Evolutionary conservation across 1,284 basidiomycete genomes (phyloP), one percentile per base, ranked within the genome.

Genomic region (Cryptococcus sp.): DNA sequence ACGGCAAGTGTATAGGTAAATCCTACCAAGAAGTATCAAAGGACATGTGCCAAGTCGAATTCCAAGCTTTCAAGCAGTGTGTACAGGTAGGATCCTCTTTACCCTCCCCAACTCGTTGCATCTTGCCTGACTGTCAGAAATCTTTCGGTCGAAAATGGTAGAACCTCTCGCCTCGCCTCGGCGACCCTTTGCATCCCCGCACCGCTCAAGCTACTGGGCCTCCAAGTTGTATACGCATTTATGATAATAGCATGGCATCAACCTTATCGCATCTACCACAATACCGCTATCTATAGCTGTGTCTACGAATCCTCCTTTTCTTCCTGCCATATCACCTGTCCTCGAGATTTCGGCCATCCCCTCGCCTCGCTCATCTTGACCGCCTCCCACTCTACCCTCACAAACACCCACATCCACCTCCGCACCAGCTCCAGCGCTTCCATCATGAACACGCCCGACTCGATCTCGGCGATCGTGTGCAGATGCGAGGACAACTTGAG

Each of bases 321-420:
- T 12, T 34, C 43, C 36, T 36, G 36, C 43, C 41, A 40, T 10
- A 51, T 11, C 25, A 50, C 35, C 45, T 31, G 28, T 9, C 22
- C 19, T 32, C 26, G 24, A 11, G 19, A 28, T 39, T 49, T 38
- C 11, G 11, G 56, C 56, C 41, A 62, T 57, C 23, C 60, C 54
- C 36, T 53, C 47, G 45, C 57, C 50, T 71, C 69, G 19, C 71
- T 70, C 63, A 76, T 75, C 52, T 81, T 86, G 45, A 90, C 82
- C 11, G 84, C 79, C 74, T 95, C 91, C 92, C 92, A 97, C 72
- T 99, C 95, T 23, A 97, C 82, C 18, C 95, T 81, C 58, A 98
- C 75, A 71, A 97, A 94, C 9, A 95, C 87, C 95, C 95, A 99
- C 73, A 94, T 80, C 87, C 91, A 97, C 57, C 95, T 74, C 45